Conservation (phyloP, 225 moss, liverwort and hornwort species). For the Rhytidiadelphus loreus region DNA sequence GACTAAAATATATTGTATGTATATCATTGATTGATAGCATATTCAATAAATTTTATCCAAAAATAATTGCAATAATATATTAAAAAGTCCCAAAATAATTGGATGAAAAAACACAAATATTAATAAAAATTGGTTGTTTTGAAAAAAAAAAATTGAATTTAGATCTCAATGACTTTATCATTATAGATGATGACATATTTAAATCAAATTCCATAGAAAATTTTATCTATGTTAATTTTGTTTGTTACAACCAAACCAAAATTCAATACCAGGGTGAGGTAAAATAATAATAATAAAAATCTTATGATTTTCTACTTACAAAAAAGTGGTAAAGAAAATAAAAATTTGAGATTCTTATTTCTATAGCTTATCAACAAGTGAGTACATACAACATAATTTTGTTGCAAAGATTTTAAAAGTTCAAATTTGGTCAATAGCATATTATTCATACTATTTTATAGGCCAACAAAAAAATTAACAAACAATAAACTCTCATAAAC, state of each 20-base stretch:
- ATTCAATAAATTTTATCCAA: neutral
- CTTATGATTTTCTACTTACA: neutral
- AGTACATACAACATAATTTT: neutral
- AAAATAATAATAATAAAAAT: neutral
- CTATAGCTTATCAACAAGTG: neutral
- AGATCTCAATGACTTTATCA: neutral
- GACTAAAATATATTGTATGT: neutral
- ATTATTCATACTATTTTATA: neutral
- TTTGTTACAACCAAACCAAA: neutral
- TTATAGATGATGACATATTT: neutral
- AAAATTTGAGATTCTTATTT: neutral
- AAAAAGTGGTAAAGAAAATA: neutral
- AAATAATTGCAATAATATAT: neutral
- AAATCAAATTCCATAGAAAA: neutral
- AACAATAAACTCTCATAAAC: neutral
- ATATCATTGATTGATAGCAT: neutral
- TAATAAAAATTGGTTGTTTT: neutral
- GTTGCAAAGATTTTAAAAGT: neutral
- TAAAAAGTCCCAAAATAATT: fast-evolving
- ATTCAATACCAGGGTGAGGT: fast-evolving
- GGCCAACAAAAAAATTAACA: too few relatives aligned
- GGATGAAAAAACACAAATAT: neutral
- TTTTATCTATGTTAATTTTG: fast-evolving
- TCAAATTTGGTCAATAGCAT: neutral
- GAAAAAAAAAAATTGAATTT: neutral